Percentiles rank a stretch among this genome's conserved stretches.
Evolutionary conservation across 495 filamentous ascomycete species (phyloP).

Genomic region (Aspergillus steynii): DNA sequence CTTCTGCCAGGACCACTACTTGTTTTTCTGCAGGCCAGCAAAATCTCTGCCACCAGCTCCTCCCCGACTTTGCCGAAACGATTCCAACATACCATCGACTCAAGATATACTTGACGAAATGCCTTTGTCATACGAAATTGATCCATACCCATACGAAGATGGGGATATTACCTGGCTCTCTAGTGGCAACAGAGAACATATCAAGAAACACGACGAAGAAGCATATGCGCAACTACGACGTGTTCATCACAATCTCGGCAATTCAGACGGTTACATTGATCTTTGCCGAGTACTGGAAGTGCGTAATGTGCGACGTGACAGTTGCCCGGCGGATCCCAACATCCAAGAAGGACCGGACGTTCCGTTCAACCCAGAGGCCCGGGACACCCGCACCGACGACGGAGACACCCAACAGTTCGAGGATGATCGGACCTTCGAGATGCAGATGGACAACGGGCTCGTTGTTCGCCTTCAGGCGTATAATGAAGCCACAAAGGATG

Average conservation of each 20-base stretch:
- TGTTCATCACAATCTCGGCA: constrained; percentile 57
- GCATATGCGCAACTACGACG: constrained; percentile 63
- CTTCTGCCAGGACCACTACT: constrained; percentile 65
- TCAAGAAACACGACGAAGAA: constrained; percentile 55
- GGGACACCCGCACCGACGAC: constrained; percentile 51
- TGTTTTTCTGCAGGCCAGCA: constrained; percentile 68
- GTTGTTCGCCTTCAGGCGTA: constrained; percentile 68
- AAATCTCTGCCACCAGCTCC: constrained; percentile 65
- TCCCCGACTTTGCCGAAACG: constrained; percentile 49
- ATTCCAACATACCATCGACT: constrained; percentile 52
- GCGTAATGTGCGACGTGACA: constrained; percentile 53
- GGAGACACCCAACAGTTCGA: constrained; percentile 54
- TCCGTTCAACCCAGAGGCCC: constrained; percentile 48
- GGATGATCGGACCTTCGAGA: constrained; percentile 63
- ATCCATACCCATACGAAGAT: constrained; percentile 60
- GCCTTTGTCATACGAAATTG: constrained; percentile 63
- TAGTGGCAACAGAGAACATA: constrained; percentile 40
- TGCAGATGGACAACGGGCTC: constrained; percentile 62
- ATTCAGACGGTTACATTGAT: constrained; percentile 69
- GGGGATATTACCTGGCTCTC: constrained; percentile 61
- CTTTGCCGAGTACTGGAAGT: constrained; percentile 59
- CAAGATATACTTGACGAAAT: constrained; percentile 57
- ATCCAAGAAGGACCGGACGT: constrained; percentile 49
- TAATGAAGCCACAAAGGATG: constrained; percentile 54
- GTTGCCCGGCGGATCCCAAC: constrained; percentile 50